Evolutionary conservation across 129 eudicot species (phyloP), one percentile per base, ranked within the genome.

Genomic region (Ambrosia artemisiifolia): DNA sequence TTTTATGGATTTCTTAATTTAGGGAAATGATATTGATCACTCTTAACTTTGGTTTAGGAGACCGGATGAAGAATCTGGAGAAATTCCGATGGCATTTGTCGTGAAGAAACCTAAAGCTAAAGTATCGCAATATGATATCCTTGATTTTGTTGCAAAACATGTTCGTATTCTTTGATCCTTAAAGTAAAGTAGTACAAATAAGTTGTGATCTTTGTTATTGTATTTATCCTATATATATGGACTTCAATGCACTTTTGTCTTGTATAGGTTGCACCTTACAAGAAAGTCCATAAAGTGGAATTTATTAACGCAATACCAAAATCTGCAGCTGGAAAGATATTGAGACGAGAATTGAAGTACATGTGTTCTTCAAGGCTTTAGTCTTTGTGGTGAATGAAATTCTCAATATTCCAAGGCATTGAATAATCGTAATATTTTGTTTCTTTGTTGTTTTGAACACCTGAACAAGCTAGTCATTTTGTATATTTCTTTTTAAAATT

Each of bases 21-120:
- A 54, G 7, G 33, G 2, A 54, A 54, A 18, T 24, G 28, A 24
- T 24, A 24, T 33, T 7, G 11, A 8, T 14, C 38, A 12, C 6
- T 62, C 33, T 40, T 1, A 38, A 28, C 2, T 36, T 11, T 59
- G 46, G 3, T 78, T 63, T 76, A 91, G 97, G 33, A 86, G 59
- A 8, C 67, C 28, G 35, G 97, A 91, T 75, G 96, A 88, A 76
- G 84, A 80, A 69, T 87, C 96, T 38, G 96, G 97, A 53, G 97
- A 91, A 68, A 53, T 91, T 30, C 97, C 97, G 0, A 80, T 86
- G 70, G 96, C 97, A 50, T 91, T 82, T 71, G 84, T 88, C 4
- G 91, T 84, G 14, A 83, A 18, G 49, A 86, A 61, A 46, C 73
- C 75, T 2, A 84, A 85, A 67, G 82, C 85, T 24, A 56, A 57